Base-by-base conservation (phyloP, 192 early-diverging fungal species). In the Backusella circina region DNA sequence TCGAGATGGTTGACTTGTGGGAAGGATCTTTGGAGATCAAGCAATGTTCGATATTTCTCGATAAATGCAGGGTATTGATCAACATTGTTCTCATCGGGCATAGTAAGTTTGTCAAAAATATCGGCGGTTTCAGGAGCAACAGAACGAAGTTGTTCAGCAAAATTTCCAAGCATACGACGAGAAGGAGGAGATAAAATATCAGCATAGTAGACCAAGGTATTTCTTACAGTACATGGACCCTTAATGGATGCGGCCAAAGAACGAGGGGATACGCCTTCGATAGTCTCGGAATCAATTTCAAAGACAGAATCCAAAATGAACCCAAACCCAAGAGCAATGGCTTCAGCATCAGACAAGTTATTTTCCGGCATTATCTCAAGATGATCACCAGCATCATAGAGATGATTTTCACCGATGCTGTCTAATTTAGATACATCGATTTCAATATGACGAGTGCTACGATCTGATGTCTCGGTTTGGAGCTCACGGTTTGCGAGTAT, bases 341-440 rank as follows among this genome's bases (percentile, higher is more conserved):
- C 21, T 51, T 86, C 83, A 21, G 84, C 85, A 8, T 85, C 44
- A n/a, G 39, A 72, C 10, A 32, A 28, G 12, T 76, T 71, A 41
- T 88, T 87, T 35, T 79, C 67, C 3, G 87, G 87, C 65, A 74
- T 75, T 1, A 88, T 80, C 75, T 88, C 87, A n/a, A 88, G 68
- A 51, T 88, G 87, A 75, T 88, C 87, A 32, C 87, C 87, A 37
- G 87, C 82, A 31, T 80, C 50, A 57, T 84, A 87, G 38, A 44
- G 23, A 10, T 71, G 35, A 12, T 31, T 64, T 71, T 47, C 31
- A 6, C 30, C 26, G 37, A 28, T 41, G 28, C 31, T 51, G 5
- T 68, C 44, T 2, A 57, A 13, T 35, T 75, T 64, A 1, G 71
- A 67, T 32, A 78, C 76, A 39, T 82, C 81, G 15, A 83, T 75